Base-by-base conservation (phyloP, 139 green algal genomes). In the Asterochloris sp. region DNA sequence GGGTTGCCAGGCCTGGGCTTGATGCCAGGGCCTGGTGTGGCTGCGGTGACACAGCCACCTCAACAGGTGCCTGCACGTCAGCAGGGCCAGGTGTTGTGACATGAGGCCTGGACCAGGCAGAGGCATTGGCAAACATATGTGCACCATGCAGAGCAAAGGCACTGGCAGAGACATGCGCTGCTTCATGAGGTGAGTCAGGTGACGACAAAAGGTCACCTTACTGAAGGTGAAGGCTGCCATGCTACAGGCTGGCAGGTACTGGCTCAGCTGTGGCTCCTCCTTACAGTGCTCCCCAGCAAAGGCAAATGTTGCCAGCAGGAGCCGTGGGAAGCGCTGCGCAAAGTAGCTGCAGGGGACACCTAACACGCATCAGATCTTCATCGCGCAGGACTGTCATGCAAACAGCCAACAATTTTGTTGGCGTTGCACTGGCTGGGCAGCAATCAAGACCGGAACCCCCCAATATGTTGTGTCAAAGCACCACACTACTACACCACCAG, bases 261-360 rank as follows among this genome's bases (percentile, higher is more conserved):
- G 88, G 73, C 75, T 74, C 26, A 97, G 84, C 8, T 85, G 78
- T 0, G 89, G 83, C 71, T 96, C 91, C 0, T 83, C 76, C 0
- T 82, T 38, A 54, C 93, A 89, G 85, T 93, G 87, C 26, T 82
- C 78, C 67, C 92, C 73, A 0, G 87, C 91, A 78, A 98, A 98
- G 23, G 83, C 85, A 82, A 94, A 98, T 28, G 94, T 91, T 4
- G 91, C 83, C 29, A 98, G 80, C 64, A 99, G 85, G 73, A 99
- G 89, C 47, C 82, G 82, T 4, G 97, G 96, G 86, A 98, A 99
- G 76, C 93, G 86, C 64, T 47, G 81, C 28, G 82, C 69, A 83
- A 98, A 98, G 90, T 97, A 98, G 24, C 83, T 89, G 84, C 79
- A 84, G 29, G n/a, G 15, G 38, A 73, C 19, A 10, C 69, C 23